Percentiles rank a stretch among this genome's conserved stretches.
phyloP scores from a whole-genome alignment of 2,329 filamentous ascomycete species.

The Pseudogymnoascus sp. region DNA sequence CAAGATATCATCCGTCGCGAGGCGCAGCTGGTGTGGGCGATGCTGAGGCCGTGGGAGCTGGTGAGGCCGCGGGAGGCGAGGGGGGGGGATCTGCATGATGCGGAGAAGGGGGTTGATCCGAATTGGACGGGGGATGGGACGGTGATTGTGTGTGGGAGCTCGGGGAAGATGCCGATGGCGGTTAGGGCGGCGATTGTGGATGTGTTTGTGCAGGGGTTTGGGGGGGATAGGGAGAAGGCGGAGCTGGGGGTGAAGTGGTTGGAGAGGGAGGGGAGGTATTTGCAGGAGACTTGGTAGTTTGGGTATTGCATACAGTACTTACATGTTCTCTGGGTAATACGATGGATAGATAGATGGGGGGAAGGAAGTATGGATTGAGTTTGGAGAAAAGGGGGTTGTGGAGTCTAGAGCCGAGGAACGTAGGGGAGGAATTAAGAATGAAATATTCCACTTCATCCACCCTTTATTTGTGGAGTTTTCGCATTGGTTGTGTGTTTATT shows the following conservation, averaged over 20 bases:
- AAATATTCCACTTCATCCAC: neutral
- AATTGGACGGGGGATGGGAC: constrained; percentile 37
- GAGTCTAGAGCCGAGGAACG: neutral
- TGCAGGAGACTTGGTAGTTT: constrained; percentile 59
- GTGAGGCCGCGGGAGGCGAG: constrained; percentile 28
- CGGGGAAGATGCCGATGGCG: constrained; percentile 62
- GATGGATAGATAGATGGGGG: neutral
- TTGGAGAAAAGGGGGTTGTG: neutral
- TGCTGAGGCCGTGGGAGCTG: constrained; percentile 25
- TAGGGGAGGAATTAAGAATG: neutral
- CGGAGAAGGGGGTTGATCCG: neutral
- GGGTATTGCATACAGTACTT: neutral
- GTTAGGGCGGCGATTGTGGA: constrained; percentile 59
- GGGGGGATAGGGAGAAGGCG: constrained; percentile 36
- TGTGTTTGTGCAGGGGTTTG: constrained; percentile 39
- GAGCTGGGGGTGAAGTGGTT: constrained; percentile 46
- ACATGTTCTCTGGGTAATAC: neutral
- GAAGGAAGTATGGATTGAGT: neutral
- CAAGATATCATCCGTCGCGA: constrained; percentile 35
- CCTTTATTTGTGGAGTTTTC: neutral
- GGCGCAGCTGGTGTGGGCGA: constrained; percentile 28
- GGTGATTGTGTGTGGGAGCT: constrained; percentile 48
- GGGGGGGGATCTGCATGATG: neutral
- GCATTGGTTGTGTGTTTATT: neutral
- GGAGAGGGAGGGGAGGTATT: constrained; percentile 55